Base-by-base conservation (phyloP, 441 rosid species). In the Populus hybrid region DNA sequence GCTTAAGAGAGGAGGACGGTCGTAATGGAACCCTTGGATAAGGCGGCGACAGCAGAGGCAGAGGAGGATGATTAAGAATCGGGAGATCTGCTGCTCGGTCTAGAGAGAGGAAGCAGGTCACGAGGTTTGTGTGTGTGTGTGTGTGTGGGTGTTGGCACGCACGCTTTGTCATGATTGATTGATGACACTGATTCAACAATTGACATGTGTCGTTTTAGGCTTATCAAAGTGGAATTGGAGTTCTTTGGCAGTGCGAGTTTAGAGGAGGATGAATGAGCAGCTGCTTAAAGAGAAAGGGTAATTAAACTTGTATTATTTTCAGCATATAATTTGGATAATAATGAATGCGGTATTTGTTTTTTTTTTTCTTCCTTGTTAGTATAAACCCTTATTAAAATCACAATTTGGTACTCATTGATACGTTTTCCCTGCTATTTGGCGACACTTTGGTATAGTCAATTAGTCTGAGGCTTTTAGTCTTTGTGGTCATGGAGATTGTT, bases 81-180 rank as follows among this genome's bases (percentile, higher is more conserved):
- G 98, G 75, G 99, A 95, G 81, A n/a, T 94, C 97, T 2, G 98
- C 99, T 1, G 98, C 98, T 4, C 80, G 98, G 83, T 95, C 99
- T 3, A 84, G 99, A 83, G 99, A 92, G 82, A 86, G 99, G 83
- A 95, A 95, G 82, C 97, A 91, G 91, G 97, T 90, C 9, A 26
- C n/a, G 34, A 38, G 42, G 42, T 38, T 38, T 38, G 8, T 36
- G 8, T 36, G 1, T 36, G 1, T 14, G 9, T 12, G n/a, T 61
- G 8, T 34, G 4, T n/a, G n/a, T n/a, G n/a, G n/a, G n/a, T n/a
- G n/a, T n/a, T n/a, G 7, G 7, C 7, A 18, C 36, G 9, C n/a
- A 7, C 61, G 66, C 35, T 70, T 71, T 64, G 69, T 23, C 53
- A 70, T 50, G 24, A 32, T 30, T 64, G 61, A 28, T 21, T 64